These are phyloP conservation scores for Oryza nivara DNA, from an alignment of 176 grass and related monocot genomes.

Conservation along the genomic window DNA sequence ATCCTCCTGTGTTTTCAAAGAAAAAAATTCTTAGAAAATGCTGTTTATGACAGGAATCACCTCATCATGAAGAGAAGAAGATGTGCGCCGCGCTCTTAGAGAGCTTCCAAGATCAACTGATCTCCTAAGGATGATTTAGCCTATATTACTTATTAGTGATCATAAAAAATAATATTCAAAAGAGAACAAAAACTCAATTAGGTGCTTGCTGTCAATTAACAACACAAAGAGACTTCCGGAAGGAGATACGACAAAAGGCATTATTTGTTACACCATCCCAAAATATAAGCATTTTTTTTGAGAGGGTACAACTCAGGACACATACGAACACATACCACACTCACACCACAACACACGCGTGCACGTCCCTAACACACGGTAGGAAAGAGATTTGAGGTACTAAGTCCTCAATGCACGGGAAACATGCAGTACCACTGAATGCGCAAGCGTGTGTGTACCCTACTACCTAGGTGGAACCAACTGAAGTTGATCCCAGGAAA, in stretches of 20 bases:
- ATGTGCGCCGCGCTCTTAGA: constrained; percentile 58
- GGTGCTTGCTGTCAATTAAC: constrained; percentile 25
- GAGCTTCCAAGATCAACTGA: constrained; percentile 92
- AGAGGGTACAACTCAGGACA: no score
- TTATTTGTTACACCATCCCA: neutral
- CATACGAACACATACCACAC: no score
- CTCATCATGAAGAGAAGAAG: constrained; percentile 79
- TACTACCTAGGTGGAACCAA: no score
- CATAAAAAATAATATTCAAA: constrained; percentile 37
- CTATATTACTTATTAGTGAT: constrained; percentile 49
- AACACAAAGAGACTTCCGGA: constrained; percentile 12
- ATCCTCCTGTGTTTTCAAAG: neutral
- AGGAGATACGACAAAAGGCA: neutral
- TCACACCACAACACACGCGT: no score
- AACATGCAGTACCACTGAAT: no score
- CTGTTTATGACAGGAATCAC: constrained; percentile 53
- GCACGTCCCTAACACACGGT: no score
- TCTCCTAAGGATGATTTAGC: constrained; percentile 65
- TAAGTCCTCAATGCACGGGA: no score
- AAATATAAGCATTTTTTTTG: no score
- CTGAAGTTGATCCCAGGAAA: no score
- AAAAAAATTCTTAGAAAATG: constrained; percentile 15
- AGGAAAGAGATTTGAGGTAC: no score
- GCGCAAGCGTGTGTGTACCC: no score
- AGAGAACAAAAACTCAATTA: constrained; percentile 35